A percentile compares a stretch with the other conserved stretches of the same genome.
Evolutionary conservation across 129 eudicot species (phyloP).

Genomic region (Heracleum sosnowskyi): DNA sequence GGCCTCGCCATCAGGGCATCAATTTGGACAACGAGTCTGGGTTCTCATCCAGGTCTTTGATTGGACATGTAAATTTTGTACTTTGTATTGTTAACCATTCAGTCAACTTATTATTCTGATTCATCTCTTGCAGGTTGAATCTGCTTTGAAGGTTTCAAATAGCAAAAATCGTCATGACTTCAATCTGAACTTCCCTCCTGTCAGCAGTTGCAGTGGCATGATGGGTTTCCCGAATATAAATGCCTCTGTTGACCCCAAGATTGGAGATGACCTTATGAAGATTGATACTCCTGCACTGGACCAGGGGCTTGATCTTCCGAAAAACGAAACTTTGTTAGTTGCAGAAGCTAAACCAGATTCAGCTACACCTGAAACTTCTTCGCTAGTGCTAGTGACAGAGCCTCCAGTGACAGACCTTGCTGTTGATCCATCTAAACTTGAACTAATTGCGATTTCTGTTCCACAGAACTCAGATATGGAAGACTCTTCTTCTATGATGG

Average conservation of each 20-base stretch:
- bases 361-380: not conserved
- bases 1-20: constrained; percentile 76
- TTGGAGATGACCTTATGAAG: not conserved
- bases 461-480: not conserved
- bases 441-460: not conserved
- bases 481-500: not conserved
- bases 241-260: constrained; percentile 12
- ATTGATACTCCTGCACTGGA: not conserved
- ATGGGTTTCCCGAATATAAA: constrained; percentile 20
- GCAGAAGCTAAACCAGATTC: not conserved
- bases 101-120: not conserved
- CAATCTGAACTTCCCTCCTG: constrained; percentile 74
- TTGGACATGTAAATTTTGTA: not conserved
- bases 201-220: constrained; percentile 5
- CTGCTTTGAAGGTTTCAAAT: constrained; percentile 16
- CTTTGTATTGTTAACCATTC: not conserved
- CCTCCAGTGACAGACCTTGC: not conserved
- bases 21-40: constrained; percentile 96
- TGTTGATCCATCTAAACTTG: not conserved
- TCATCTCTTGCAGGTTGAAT: constrained; percentile 45
- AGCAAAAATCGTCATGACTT: constrained; percentile 24
- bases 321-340: not conserved
- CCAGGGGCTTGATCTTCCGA: not conserved
- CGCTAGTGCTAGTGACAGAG: constrained; percentile 1
- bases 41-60: constrained; percentile 65